These are phyloP conservation scores for Oryza rufipogon DNA, from an alignment of 176 grass and related monocot species.

Conservation along the genomic window DNA sequence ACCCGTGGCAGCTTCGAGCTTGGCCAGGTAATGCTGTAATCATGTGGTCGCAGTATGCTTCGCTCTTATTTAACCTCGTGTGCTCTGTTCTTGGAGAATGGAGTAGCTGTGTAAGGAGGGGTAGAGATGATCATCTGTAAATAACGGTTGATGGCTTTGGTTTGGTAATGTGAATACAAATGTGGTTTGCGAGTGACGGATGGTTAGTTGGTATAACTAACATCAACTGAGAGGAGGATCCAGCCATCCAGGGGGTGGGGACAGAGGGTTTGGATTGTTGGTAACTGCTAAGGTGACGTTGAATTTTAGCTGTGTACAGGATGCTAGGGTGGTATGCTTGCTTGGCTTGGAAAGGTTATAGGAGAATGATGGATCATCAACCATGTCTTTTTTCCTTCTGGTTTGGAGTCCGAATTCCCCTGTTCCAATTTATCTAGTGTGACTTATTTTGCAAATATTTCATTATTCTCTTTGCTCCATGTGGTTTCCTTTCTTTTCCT, in stretches of 20 bases:
- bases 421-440: conserved; percentile 25
- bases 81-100: conserved; percentile 33
- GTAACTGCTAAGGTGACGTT: conserved; percentile 1
- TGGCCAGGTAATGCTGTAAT: conserved; percentile 57
- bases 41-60: conserved; percentile 17
- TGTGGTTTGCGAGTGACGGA: conserved; percentile 26
- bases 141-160: conserved; percentile 48
- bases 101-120: conserved; percentile 39
- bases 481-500: background rate
- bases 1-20: conserved; percentile 41
- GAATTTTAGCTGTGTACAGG: conserved; percentile 49
- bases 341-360: conserved; percentile 41
- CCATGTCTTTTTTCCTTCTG: conserved; percentile 51
- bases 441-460: conserved; percentile 12
- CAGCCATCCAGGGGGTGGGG: background rate
- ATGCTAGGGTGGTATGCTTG: conserved; percentile 41
- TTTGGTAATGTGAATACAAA: conserved; percentile 55
- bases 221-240: conserved; percentile 22
- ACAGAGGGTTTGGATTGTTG: conserved; percentile 6
- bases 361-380: conserved; percentile 50
- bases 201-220: conserved; percentile 38
- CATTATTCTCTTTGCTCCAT: background rate
- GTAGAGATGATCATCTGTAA: conserved; percentile 53
- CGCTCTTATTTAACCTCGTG: conserved; percentile 26
- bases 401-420: conserved; percentile 43